Conservation (phyloP, 306 rosid genomes). For the Vicia faba region DNA sequence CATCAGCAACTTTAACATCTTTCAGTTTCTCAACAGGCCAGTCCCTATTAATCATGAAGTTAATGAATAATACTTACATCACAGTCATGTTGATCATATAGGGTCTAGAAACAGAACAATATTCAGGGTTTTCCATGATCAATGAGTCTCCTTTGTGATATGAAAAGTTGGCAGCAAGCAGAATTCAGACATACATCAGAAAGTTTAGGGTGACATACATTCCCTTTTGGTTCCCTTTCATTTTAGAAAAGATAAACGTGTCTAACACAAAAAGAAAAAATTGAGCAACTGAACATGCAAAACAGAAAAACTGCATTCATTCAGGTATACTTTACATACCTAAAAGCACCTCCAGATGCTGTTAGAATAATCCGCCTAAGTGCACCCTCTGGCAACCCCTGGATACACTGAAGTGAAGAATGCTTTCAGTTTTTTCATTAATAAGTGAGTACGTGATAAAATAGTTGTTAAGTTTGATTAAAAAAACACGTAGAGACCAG, state of each 20-base stretch:
- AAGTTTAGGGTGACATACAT: too few relatives aligned
- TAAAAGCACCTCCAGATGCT: slow-evolving; percentile 97
- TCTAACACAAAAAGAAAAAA: not conserved
- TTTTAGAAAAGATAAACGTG: too few relatives aligned
- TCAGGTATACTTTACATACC: slow-evolving; percentile 47
- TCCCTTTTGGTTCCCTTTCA: too few relatives aligned
- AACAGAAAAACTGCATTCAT: slow-evolving; percentile 19
- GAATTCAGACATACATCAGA: too few relatives aligned
- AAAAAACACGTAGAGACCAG: slow-evolving; percentile 20
- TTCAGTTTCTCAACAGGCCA: slow-evolving; percentile 92
- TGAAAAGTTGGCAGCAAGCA: slow-evolving; percentile 6
- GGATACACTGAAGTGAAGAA: slow-evolving; percentile 78
- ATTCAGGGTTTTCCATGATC: slow-evolving; percentile 1
- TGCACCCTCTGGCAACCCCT: slow-evolving; percentile 88
- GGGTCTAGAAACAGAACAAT: slow-evolving; percentile 9
- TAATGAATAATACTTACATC: not conserved
- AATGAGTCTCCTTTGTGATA: slow-evolving; percentile 16
- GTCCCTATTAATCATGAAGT: slow-evolving; percentile 60
- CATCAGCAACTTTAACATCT: slow-evolving; percentile 97
- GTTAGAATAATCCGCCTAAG: slow-evolving; percentile 87
- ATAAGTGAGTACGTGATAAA: slow-evolving; percentile 20
- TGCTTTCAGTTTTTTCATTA: slow-evolving; percentile 34
- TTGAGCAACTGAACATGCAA: slow-evolving; percentile 23
- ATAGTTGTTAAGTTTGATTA: slow-evolving; percentile 11
- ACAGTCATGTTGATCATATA: slow-evolving; percentile 11